These are phyloP conservation scores for Tritrichomonas foetus DNA, from an alignment of 208 protist species.

Conservation along the genomic window DNA sequence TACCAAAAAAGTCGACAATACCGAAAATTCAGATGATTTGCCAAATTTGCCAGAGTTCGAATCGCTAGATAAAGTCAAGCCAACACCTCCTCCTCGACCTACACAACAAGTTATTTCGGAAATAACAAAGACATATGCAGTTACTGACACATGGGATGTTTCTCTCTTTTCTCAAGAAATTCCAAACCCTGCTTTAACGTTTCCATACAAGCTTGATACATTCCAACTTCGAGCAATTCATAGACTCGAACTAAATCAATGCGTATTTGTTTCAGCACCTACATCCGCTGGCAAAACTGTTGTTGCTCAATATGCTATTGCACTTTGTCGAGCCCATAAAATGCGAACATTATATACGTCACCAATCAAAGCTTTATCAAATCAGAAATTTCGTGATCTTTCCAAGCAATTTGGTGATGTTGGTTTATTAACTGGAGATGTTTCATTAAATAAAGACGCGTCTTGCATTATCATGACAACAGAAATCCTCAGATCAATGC, in stretches of 20 bases:
- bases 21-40: neutral
- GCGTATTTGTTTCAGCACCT: constrained; percentile 97
- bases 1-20: neutral
- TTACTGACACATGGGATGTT: neutral
- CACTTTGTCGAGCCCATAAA: constrained; percentile 88
- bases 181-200: neutral
- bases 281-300: constrained; percentile 99
- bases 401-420: constrained; percentile 75
- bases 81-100: neutral
- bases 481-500: constrained; percentile 89
- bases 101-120: neutral
- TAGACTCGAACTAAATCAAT: constrained; percentile 71
- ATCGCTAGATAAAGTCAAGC: neutral
- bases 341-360: constrained; percentile 99
- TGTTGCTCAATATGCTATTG: constrained; percentile 97
- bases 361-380: constrained; percentile 99
- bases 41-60: neutral
- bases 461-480: constrained; percentile 99
- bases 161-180: neutral
- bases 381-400: constrained; percentile 98
- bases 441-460: constrained; percentile 92
- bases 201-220: neutral
- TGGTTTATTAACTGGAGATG: constrained; percentile 99
- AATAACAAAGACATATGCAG: neutral
- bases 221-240: neutral